Conservation (phyloP, 257 asterid genomes). For the Solanum chmielewskii region DNA sequence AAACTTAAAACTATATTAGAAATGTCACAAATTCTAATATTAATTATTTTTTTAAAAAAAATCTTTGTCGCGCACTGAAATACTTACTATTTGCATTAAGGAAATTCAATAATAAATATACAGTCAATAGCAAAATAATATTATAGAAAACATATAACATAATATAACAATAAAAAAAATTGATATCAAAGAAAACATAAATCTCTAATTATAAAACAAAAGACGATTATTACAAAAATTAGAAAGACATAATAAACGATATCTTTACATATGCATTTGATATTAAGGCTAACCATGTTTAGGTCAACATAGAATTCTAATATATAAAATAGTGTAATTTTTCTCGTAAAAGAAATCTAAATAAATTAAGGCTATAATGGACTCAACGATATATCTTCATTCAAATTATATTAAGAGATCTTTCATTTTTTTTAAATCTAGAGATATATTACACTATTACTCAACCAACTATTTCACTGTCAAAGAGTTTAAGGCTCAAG, state of each 20-base stretch:
- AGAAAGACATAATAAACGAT: too few relatives aligned
- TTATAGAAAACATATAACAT: not conserved
- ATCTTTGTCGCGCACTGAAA: not conserved
- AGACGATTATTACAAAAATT: not conserved
- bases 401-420: too few relatives aligned
- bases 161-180: not conserved
- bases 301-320: too few relatives aligned
- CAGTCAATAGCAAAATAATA: not conserved
- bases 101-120: not conserved
- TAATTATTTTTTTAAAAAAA: too few relatives aligned
- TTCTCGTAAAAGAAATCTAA: accelerated
- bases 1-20: not conserved
- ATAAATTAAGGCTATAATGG: too few relatives aligned
- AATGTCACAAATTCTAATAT: not conserved
- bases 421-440: accelerated
- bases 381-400: accelerated
- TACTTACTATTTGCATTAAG: not conserved
- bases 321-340: too few relatives aligned
- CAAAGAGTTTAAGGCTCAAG: not conserved
- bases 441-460: too few relatives aligned
- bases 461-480: not conserved
- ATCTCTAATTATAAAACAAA: not conserved
- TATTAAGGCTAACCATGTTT: too few relatives aligned
- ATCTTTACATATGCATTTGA: not conserved
- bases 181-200: not conserved